Percentiles rank a stretch among this genome's conserved stretches.
These are phyloP conservation scores for Lasiodiplodia hormozganensis DNA, from an alignment of 2,329 filamentous ascomycete genomes.

Conservation along the genomic window DNA sequence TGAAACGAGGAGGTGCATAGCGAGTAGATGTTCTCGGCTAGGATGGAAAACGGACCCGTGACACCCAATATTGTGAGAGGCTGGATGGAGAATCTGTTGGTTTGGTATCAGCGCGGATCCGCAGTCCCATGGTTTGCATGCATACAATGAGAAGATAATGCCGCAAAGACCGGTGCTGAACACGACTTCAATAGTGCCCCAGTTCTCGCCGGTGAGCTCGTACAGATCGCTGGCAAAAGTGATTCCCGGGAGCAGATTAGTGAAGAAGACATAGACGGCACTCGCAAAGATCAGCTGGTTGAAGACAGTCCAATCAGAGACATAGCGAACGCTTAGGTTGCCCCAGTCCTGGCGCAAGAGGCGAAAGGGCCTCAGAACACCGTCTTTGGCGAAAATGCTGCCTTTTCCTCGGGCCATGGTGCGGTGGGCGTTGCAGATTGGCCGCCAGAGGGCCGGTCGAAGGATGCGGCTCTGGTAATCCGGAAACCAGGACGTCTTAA, in stretches of 20 bases:
- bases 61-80: conserved; percentile 71
- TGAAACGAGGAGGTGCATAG: conserved; percentile 63
- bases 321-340: conserved; percentile 40
- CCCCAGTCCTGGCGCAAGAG: conserved; percentile 41
- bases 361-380: conserved; percentile 41
- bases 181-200: conserved; percentile 72
- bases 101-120: background rate
- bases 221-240: conserved; percentile 72
- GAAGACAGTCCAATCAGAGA: conserved; percentile 55
- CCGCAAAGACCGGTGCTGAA: conserved; percentile 71
- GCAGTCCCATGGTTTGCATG: conserved; percentile 12
- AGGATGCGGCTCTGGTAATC: background rate
- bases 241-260: conserved; percentile 70
- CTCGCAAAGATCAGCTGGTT: conserved; percentile 70
- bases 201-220: conserved; percentile 66
- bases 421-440: background rate
- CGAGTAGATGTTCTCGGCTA: conserved; percentile 70
- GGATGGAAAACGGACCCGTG: conserved; percentile 70
- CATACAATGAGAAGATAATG: conserved; percentile 66
- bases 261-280: conserved; percentile 71
- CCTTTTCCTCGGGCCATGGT: conserved; percentile 18
- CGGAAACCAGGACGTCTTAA: background rate
- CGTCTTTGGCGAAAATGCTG: conserved; percentile 34
- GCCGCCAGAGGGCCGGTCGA: background rate
- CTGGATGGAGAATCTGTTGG: conserved; percentile 61